Evolutionary conservation across 116 monocot genomes (phyloP), one percentile per base, ranked within the genome.

Genomic region (Papilionanthe hybrid): DNA sequence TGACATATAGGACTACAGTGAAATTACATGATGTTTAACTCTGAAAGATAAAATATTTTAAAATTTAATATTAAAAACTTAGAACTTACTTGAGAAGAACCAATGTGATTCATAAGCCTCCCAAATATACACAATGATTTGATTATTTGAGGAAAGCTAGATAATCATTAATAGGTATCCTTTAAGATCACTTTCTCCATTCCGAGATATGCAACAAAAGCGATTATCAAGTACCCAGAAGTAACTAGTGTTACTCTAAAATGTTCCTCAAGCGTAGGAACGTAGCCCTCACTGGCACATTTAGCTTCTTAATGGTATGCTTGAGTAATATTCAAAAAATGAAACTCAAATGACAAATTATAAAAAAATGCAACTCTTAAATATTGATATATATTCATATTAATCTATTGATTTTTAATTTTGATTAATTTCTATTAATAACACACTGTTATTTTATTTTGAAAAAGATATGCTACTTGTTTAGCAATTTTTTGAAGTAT

Each of bases 221-320:
- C 10, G 9, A 84, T 19, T 55, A 79, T 1, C 1, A 28, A 20
- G 74, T 45, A 81, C 1, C 47, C 37, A 2, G 69, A 0, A 20
- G 57, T 58, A 0, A 79, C 37, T 3, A 58, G 8, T 25, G 76
- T 65, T n/a, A 75, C 50, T 4, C 57, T 30, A 9, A 79, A 18
- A 17, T 84, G 81, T 41, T 87, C 87, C n/a, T 84, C 71, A 19
- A 87, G 29, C 0, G 41, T 78, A 60, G 79, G 87, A 0, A 72
- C 9, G 20, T 77, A 79, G 0, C 32, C 30, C n/a, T 75, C 3
- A 4, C 5, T 75, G 37, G 3, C 55, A 81, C 79, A 81, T 79
- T 81, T 67, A 22, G 43, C 75, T 76, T 87, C 87, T 13, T 77
- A 8, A 25, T 72, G 27, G 23, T 77, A 82, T 43, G n/a, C 30